A percentile compares a stretch with the other conserved stretches of the same genome.
Evolutionary conservation across 768 basidiomycete species (phyloP).

Genomic region (Pleurotus giganteus): DNA sequence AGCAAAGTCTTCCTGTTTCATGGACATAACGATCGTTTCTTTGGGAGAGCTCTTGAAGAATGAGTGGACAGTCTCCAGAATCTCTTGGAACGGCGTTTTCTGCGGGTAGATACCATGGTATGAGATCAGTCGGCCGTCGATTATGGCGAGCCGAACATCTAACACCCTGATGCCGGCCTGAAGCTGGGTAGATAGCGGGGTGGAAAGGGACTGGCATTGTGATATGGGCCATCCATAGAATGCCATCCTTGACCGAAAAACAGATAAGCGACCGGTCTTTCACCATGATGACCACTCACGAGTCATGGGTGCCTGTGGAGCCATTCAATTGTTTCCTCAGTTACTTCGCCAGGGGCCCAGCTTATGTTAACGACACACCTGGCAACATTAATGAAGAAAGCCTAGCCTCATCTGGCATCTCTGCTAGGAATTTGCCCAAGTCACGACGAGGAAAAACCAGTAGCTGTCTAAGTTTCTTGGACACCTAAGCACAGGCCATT

Average conservation of each 20-base stretch:
- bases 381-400: slow-evolving; percentile 79
- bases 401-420: slow-evolving; percentile 63
- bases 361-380: slow-evolving; percentile 42
- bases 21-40: slow-evolving; percentile 82
- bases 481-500: slow-evolving; percentile 34
- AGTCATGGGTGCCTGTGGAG: slow-evolving; percentile 59
- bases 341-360: slow-evolving; percentile 14
- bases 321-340: slow-evolving; percentile 4
- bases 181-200: slow-evolving; percentile 68
- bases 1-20: slow-evolving; percentile 83
- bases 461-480: slow-evolving; percentile 42
- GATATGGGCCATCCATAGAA: slow-evolving; percentile 85
- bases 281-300: slow-evolving; percentile 38
- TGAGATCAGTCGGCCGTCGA: slow-evolving; percentile 61
- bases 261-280: not conserved
- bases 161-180: slow-evolving; percentile 75
- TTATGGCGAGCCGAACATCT: slow-evolving; percentile 76
- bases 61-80: slow-evolving; percentile 56
- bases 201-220: slow-evolving; percentile 74
- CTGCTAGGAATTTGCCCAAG: slow-evolving; percentile 50
- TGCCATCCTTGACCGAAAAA: slow-evolving; percentile 54
- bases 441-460: slow-evolving; percentile 61
- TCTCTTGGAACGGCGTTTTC: slow-evolving; percentile 60
- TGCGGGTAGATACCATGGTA: slow-evolving; percentile 82
- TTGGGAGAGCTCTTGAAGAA: slow-evolving; percentile 59